phyloP scores from a whole-genome alignment of 306 rosid genomes.

The Psophocarpus tetragonolobus region DNA sequence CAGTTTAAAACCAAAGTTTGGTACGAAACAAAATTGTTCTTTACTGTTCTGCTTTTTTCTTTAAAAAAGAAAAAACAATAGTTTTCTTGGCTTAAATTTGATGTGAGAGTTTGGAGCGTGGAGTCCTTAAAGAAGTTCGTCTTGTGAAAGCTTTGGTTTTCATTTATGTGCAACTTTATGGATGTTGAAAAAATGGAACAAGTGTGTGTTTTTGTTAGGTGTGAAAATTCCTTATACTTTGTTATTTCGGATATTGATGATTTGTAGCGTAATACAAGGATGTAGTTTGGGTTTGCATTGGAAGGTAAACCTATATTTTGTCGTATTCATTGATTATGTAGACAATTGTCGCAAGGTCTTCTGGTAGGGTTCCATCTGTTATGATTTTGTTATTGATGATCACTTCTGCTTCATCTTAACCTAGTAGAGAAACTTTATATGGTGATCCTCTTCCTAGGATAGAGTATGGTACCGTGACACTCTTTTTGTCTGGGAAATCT shows the following conservation, averaged over 20 bases:
- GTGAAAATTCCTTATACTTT: not conserved
- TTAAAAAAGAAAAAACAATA: no score
- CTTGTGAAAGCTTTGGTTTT: not conserved
- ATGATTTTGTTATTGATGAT: constrained; percentile 11
- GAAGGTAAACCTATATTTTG: not conserved
- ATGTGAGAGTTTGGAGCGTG: not conserved
- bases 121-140: not conserved
- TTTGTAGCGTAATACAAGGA: not conserved
- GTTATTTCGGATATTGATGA: not conserved
- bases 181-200: not conserved
- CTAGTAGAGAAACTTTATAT: not conserved
- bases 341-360: not conserved
- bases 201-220: not conserved
- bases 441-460: not conserved
- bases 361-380: no score
- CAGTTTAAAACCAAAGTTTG: constrained; percentile 92
- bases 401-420: not conserved
- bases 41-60: not conserved
- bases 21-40: constrained; percentile 39
- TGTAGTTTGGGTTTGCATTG: constrained; percentile 2
- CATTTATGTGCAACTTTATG: not conserved
- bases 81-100: not conserved
- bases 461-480: not conserved
- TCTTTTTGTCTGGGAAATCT: constrained; percentile 12
- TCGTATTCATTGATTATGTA: not conserved